Conservation (phyloP, 2,329 filamentous ascomycete species). For the Fusarium euwallaceae region DNA sequence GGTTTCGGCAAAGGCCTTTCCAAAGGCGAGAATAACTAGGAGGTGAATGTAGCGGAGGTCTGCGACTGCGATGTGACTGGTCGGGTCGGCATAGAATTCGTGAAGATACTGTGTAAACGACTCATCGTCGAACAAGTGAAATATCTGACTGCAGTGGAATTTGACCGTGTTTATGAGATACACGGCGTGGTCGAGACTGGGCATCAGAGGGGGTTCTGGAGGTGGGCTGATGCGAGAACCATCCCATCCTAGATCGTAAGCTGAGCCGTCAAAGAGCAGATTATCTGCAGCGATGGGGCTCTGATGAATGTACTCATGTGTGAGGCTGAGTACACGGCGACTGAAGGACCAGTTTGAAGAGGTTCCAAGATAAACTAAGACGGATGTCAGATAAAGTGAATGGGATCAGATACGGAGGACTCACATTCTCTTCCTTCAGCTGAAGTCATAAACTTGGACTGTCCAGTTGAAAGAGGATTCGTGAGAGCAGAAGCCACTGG, state of each 20-base stretch:
- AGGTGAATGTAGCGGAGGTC: conserved; percentile 66
- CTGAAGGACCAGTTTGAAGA: conserved; percentile 70
- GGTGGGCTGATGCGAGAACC: conserved; percentile 49
- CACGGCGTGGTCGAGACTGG: conserved; percentile 66
- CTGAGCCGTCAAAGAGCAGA: conserved; percentile 63
- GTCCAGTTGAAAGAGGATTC: conserved; percentile 58
- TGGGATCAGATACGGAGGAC: conserved; percentile 26
- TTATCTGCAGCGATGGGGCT: conserved; percentile 57
- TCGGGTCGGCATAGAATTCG: conserved; percentile 47
- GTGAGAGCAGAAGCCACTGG: conserved; percentile 51
- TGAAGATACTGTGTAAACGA: conserved; percentile 58
- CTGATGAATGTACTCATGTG: conserved; percentile 61
- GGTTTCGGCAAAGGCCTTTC: conserved; percentile 64
- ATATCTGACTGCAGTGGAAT: conserved; percentile 67
- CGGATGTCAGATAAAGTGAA: background rate
- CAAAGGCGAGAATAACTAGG: conserved; percentile 66
- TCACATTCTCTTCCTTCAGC: conserved; percentile 58
- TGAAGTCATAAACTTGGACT: conserved; percentile 57
- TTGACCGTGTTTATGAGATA: conserved; percentile 68
- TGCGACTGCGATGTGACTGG: conserved; percentile 23
- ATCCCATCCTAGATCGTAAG: conserved; percentile 67
- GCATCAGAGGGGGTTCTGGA: conserved; percentile 50
- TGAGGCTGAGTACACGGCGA: conserved; percentile 62
- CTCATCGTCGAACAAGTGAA: conserved; percentile 67
- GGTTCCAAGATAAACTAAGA: conserved; percentile 64